Evolutionary conservation across 2,329 filamentous ascomycete species (phyloP).

Genomic region (Apiospora saccharicola): DNA sequence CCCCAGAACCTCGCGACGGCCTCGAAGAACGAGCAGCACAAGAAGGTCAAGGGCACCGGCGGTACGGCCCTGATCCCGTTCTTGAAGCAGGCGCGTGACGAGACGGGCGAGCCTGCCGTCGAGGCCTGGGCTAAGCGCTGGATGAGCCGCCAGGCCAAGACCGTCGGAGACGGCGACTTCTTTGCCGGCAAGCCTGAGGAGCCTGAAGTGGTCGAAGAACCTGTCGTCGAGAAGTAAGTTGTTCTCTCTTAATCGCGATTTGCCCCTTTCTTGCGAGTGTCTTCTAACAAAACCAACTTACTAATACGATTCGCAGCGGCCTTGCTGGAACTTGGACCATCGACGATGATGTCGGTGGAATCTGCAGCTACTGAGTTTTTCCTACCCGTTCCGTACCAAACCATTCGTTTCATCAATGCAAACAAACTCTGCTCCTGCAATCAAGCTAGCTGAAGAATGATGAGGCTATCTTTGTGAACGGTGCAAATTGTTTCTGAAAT

Average conservation of each 20-base stretch:
- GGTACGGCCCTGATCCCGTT: slow-evolving; percentile 95
- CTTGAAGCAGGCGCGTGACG: slow-evolving; percentile 93
- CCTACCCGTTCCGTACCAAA: neutral
- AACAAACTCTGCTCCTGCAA: neutral
- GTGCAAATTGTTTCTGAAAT: neutral
- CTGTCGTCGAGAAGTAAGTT: slow-evolving; percentile 38
- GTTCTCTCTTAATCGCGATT: slow-evolving; percentile 38
- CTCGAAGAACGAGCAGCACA: slow-evolving; percentile 52
- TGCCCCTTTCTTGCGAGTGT: slow-evolving; percentile 21
- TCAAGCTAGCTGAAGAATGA: neutral
- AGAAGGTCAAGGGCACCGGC: slow-evolving; percentile 84
- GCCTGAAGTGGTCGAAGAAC: slow-evolving; percentile 38
- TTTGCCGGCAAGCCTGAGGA: slow-evolving; percentile 62
- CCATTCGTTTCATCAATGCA: neutral
- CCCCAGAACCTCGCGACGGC: slow-evolving; percentile 67
- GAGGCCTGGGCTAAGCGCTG: slow-evolving; percentile 67
- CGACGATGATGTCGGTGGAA: slow-evolving; percentile 77
- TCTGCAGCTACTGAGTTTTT: slow-evolving; percentile 57
- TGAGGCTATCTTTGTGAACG: neutral
- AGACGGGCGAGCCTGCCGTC: slow-evolving; percentile 92
- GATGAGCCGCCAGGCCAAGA: slow-evolving; percentile 60
- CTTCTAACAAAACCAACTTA: slow-evolving; percentile 48
- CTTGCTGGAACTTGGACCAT: slow-evolving; percentile 89
- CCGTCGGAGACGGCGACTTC: slow-evolving; percentile 62
- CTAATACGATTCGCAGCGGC: slow-evolving; percentile 53